Base-by-base conservation (phyloP, 2,329 filamentous ascomycete genomes). In the Karstenula rhodostoma region DNA sequence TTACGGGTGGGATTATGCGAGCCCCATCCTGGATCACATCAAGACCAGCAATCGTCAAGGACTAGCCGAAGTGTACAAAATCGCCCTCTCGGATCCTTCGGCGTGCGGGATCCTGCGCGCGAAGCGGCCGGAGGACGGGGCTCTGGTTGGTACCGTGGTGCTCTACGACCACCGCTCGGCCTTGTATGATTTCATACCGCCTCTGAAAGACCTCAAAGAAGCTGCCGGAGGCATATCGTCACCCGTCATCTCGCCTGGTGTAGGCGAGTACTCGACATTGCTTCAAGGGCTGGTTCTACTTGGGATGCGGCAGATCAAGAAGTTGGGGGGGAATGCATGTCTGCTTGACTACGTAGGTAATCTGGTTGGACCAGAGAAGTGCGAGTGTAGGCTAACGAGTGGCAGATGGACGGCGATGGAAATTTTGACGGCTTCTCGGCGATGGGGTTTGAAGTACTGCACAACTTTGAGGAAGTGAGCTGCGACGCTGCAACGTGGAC, bases 71-170 rank as follows among this genome's bases (percentile, higher is more conserved):
- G 87, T 96, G 22, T 96, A 96, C 79, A 87, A 87, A 57, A 85
- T 89, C 56, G 93, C 92, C 0, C 82, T 96, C 1, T 84, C 86
- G 10, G 90, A 93, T 67, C 86, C 86, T 25, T 86, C 88, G 61
- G 84, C 89, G 15, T 94, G 91, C 69, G 92, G 91, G 40, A 91
- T 96, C 60, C 93, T 96, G 59, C 87, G 93, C 32, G 93, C 93
- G 23, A 95, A 93, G 77, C 84, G 88, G 57, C 83, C 85, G 0
- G 85, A 86, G 50, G 90, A 89, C 58, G 87, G 87, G 2, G 82
- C 82, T n/a, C 79, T 96, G 22, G 78, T 96, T 7, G 93, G 92
- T 0, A 94, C 90, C 1, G 88, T 96, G 15, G 89, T 96, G 63
- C 86, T 96, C 43, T 94, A 91, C 79, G 90, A 89, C 66, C 86